Percentiles rank a stretch among this genome's conserved stretches.
Conservation (phyloP, 2,329 filamentous ascomycete genomes). For the Hymenoscyphus fructigenus region DNA sequence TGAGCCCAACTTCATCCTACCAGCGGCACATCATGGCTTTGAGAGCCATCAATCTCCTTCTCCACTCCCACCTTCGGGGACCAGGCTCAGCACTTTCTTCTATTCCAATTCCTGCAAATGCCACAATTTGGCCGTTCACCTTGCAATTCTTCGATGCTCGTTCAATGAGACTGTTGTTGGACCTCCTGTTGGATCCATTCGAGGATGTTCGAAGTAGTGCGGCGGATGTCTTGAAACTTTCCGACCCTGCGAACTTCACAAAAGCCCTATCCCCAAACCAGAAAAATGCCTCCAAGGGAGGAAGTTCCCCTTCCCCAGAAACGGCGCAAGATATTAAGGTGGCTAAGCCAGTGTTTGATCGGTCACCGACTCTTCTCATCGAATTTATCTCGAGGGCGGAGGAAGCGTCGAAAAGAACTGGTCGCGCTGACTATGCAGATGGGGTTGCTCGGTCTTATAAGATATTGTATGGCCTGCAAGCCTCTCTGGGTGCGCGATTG, state of each 20-base stretch:
- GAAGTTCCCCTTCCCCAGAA: not conserved
- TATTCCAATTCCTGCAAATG: constrained; percentile 15
- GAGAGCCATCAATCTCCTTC: constrained; percentile 65
- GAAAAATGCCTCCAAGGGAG: not conserved
- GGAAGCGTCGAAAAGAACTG: constrained; percentile 63
- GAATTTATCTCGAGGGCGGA: constrained; percentile 55
- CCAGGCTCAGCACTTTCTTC: not conserved
- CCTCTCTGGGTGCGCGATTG: constrained; percentile 43
- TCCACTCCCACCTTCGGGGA: constrained; percentile 44
- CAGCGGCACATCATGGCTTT: constrained; percentile 83
- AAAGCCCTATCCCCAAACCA: not conserved
- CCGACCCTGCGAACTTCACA: constrained; percentile 40
- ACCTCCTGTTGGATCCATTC: constrained; percentile 84
- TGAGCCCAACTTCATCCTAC: constrained; percentile 82
- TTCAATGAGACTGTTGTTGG: constrained; percentile 66
- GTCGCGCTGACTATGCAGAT: constrained; percentile 88
- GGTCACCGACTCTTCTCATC: constrained; percentile 38
- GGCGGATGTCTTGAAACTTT: constrained; percentile 50
- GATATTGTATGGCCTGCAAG: constrained; percentile 61
- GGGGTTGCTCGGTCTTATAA: constrained; percentile 78
- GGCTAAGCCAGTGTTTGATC: not conserved
- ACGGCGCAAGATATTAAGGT: not conserved
- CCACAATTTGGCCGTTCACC: constrained; percentile 30
- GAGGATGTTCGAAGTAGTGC: constrained; percentile 77
- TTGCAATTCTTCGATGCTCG: constrained; percentile 42